Evolutionary conservation across 441 rosid genomes (phyloP), one percentile per base, ranked within the genome.

Genomic region (Populus hybrid): DNA sequence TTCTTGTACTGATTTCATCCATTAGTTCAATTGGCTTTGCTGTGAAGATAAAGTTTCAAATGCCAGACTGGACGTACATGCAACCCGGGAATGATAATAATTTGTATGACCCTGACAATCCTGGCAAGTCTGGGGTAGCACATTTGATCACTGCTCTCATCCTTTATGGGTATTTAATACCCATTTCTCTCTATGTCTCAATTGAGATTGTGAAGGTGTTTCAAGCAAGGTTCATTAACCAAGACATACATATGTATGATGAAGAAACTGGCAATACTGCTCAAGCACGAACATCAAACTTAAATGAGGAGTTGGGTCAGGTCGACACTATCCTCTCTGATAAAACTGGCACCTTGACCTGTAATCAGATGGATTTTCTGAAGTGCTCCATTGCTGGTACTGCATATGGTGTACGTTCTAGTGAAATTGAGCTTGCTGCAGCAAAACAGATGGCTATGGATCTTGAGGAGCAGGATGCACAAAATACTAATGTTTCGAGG

Each of bases 361-460:
- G 99, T 86, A 95, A 93, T 81, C 99, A 95, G 87, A 95, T 95
- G 99, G 99, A 95, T 86, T 95, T 93, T 83, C 83, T 93, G 46
- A 95, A 92, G 86, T 95, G 99, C 84, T 94, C 99, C 23, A 89
- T 95, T 75, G 98, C 97, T 67, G 94, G 99, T 70, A 87, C 83
- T 79, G 85, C 99, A 61, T 95, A 94, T 80, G 99, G 99, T 20
- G 84, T 82, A 32, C 79, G 89, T 23, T 78, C 93, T 16, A 94
- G 94, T 67, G 99, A 95, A 89, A 97, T 95, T 71, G 99, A 95
- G 86, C 83, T 89, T 76, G 99, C 98, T 26, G 97, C 97, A 23
- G 95, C 90, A 28, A 84, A 90, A 79, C 95, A 93, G 81, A 92
- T 95, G 86, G 97, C 97, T n/a, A 86, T 82, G 75, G 97, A 93